Percentiles rank a stretch among this genome's conserved stretches.
Conservation (phyloP, 1,284 basidiomycete genomes). For the Athelia psychrophila region DNA sequence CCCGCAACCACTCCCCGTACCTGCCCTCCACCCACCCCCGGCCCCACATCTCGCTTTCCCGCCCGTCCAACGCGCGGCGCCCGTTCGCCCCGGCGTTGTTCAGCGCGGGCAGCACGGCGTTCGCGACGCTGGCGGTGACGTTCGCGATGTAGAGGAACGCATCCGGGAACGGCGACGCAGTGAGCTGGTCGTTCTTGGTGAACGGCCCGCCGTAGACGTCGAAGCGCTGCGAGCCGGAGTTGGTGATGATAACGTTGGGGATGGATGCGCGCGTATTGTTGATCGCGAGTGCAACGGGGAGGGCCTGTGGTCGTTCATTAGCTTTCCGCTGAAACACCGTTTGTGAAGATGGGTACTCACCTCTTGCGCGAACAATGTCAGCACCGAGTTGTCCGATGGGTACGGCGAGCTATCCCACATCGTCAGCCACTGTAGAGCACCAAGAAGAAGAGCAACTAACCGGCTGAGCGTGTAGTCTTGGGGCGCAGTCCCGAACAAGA, state of each 20-base stretch:
- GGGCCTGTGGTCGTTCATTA: conserved; percentile 31
- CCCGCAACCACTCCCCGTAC: conserved; percentile 53
- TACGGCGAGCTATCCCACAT: conserved; percentile 46
- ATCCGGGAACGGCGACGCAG: conserved; percentile 62
- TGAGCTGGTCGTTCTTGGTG: conserved; percentile 57
- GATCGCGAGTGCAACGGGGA: conserved; percentile 52
- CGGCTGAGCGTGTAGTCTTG: conserved; percentile 66
- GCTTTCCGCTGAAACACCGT: neutral
- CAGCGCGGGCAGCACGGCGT: conserved; percentile 49
- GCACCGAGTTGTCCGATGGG: conserved; percentile 61
- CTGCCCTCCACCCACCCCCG: conserved; percentile 49
- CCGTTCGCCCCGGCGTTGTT: conserved; percentile 45
- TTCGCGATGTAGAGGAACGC: conserved; percentile 57
- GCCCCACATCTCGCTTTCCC: conserved; percentile 41
- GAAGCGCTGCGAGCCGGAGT: conserved; percentile 76
- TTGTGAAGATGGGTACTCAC: conserved; percentile 30
- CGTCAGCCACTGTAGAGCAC: neutral
- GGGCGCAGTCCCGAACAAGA: conserved; percentile 67
- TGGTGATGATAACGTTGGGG: conserved; percentile 69
- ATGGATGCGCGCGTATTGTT: conserved; percentile 59
- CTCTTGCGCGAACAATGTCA: conserved; percentile 60
- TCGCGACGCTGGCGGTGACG: conserved; percentile 46
- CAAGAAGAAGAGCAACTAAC: conserved; percentile 28
- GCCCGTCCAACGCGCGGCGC: conserved; percentile 28
- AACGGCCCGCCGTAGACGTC: conserved; percentile 58